phyloP scores from a whole-genome alignment of 805 yeast species.

The Metschnikowia colocasiae region DNA sequence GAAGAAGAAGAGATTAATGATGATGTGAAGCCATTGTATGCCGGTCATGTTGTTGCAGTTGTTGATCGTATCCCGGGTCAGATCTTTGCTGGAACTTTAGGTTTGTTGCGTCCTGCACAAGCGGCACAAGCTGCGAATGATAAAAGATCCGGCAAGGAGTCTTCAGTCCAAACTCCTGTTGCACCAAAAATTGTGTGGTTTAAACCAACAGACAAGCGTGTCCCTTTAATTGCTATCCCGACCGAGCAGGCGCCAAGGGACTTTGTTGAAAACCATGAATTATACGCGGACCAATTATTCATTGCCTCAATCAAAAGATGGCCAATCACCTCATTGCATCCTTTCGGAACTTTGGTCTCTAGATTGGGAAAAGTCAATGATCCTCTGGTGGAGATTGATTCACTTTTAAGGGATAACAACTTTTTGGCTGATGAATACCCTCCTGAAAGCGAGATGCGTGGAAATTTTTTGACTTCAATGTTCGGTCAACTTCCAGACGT shows the following conservation, averaged over 20 bases:
- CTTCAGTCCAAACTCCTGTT: conserved; percentile 41
- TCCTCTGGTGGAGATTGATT: conserved; percentile 74
- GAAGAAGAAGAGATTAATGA: conserved; percentile 96
- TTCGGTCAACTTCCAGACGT: conserved; percentile 38
- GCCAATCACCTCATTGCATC: conserved; percentile 98
- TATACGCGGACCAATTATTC: conserved; percentile 74
- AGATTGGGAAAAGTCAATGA: conserved; percentile 81
- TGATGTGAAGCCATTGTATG: conserved; percentile 88
- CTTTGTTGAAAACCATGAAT: conserved; percentile 87
- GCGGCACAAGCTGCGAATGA: conserved; percentile 79
- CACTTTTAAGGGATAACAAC: conserved; percentile 84
- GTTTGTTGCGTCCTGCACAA: conserved; percentile 91
- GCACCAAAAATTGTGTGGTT: conserved; percentile 98
- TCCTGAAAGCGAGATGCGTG: conserved; percentile 32
- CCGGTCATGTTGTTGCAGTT: conserved; percentile 98
- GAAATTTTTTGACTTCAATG: conserved; percentile 9
- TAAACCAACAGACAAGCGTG: conserved; percentile 96
- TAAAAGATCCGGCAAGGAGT: conserved; percentile 44
- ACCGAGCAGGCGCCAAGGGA: conserved; percentile 97
- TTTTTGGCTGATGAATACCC: conserved; percentile 77
- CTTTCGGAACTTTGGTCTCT: conserved; percentile 90
- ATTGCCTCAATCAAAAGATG: conserved; percentile 96
- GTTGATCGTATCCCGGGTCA: conserved; percentile 97
- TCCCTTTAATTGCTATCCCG: conserved; percentile 96
- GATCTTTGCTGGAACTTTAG: conserved; percentile 89